Percentiles rank a stretch among this genome's conserved stretches.
Evolutionary conservation across 2,329 filamentous ascomycete genomes (phyloP).

Genomic region (Neofusicoccum sp.): DNA sequence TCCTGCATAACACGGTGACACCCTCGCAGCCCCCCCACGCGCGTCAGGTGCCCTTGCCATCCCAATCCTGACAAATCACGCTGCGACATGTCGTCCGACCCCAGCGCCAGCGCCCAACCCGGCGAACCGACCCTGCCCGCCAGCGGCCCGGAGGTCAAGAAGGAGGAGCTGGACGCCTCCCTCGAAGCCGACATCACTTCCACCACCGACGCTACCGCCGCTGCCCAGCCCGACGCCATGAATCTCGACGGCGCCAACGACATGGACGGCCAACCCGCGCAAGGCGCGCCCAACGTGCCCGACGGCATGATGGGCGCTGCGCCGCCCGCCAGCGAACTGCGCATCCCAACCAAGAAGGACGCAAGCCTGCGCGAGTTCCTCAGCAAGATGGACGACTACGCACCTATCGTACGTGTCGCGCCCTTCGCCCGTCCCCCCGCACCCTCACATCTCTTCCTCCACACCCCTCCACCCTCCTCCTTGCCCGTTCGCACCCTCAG

Average conservation of each 20-base stretch:
- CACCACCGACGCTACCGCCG: slow-evolving; percentile 31
- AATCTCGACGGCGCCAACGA: slow-evolving; percentile 43
- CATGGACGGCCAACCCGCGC: slow-evolving; percentile 25
- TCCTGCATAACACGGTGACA: slow-evolving; percentile 17
- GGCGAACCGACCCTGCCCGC: background rate
- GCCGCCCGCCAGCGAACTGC: slow-evolving; percentile 53
- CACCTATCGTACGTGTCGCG: slow-evolving; percentile 79
- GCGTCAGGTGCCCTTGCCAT: slow-evolving; percentile 16
- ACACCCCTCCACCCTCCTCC: background rate
- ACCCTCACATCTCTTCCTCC: background rate
- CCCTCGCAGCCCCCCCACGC: slow-evolving; percentile 10
- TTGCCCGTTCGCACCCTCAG: background rate
- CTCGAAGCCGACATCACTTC: slow-evolving; percentile 43
- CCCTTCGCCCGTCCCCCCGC: background rate
- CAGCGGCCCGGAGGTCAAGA: slow-evolving; percentile 20
- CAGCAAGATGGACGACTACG: slow-evolving; percentile 96
- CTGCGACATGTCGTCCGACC: slow-evolving; percentile 13
- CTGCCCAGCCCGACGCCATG: slow-evolving; percentile 37
- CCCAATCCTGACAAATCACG: slow-evolving; percentile 14
- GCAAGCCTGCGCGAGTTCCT: slow-evolving; percentile 89
- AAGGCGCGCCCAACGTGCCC: slow-evolving; percentile 30
- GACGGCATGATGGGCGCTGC: slow-evolving; percentile 42
- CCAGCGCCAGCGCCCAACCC: slow-evolving; percentile 2
- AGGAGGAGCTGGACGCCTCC: slow-evolving; percentile 40
- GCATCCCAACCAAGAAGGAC: slow-evolving; percentile 81